Evolutionary conservation across 257 asterid species (phyloP), one percentile per base, ranked within the genome.

Genomic region (Dorcoceras hygrometricum): DNA sequence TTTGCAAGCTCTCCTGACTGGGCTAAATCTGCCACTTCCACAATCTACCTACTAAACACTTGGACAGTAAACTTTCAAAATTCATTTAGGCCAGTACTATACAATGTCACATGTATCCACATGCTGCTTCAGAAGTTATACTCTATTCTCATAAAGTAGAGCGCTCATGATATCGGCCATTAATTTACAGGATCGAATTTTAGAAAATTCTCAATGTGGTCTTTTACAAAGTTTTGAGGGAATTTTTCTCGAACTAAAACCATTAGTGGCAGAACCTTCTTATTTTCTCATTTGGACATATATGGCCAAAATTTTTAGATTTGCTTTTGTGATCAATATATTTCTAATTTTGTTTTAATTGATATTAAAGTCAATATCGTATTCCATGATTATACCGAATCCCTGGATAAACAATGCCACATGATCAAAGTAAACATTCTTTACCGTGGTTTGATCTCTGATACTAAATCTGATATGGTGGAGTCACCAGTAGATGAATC

Each of bases 361-460:
- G 20, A 24, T 27, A 29, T n/a, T 20, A 59, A 56, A 58, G 61
- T 62, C 66, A 36, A 65, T 65, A 68, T 71, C 57, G 50, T 16
- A 61, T 63, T 57, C 62, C 22, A 62, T 46, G 55, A 58, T 64
- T 27, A 2, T 18, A 65, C 5, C 23, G 63, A 70, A 59, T 55
- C 55, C 19, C 65, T 10, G 39, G 27, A 68, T 65, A 57, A 69
- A 54, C 65, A 68, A 3, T 57, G 63, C 19, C 62, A 26, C 60
- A 25, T 23, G 29, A 43, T 12, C 23, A 8, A 59, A 50, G 11
- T 23, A 20, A 55, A 53, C 76, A 73, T 71, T 50, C 39, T 84
- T 83, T 71, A 93, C 99, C 99, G 96, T 11, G 99, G 99, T 82
- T 90, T 90, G 67, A 88, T 83, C 85, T 93, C 99, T 65, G 90